A percentile compares a stretch with the other conserved stretches of the same genome.
Evolutionary conservation across 371 early-diverging fungal species (phyloP).

Genomic region (Amoeboaphelidium protococcarum): DNA sequence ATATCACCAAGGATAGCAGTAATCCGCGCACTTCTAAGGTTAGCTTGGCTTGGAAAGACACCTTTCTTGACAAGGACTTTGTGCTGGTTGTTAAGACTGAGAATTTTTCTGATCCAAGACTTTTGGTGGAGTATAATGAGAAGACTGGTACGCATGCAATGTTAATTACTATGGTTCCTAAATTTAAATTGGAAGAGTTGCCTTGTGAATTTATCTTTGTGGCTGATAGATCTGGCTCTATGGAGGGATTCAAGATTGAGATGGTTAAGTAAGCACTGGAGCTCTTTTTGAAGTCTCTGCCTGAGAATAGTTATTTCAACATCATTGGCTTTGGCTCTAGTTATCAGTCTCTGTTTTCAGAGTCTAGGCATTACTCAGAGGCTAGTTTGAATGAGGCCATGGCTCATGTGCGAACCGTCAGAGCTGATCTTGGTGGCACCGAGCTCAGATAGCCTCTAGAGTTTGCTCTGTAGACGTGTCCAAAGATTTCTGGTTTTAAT

Average conservation of each 20-base stretch:
- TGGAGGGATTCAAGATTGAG: conserved; percentile 5
- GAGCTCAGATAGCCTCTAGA: conserved; percentile 13
- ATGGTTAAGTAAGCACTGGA: conserved; percentile 5
- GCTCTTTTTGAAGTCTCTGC: conserved; percentile 15
- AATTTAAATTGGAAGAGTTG: conserved; percentile 12
- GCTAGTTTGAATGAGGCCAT: conserved; percentile 9
- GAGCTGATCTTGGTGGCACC: conserved; percentile 18
- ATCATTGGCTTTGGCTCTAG: conserved; percentile 17
- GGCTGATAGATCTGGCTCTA: conserved; percentile 14
- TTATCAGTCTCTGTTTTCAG: conserved; percentile 11
- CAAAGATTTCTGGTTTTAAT: conserved; percentile 12
- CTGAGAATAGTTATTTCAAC: conserved; percentile 14
- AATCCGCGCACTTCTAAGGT: conserved; percentile 4
- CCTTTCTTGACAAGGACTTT: conserved; percentile 9
- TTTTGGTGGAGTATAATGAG: conserved; percentile 13
- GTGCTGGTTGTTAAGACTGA: conserved; percentile 9
- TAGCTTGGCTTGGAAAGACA: conserved; percentile 2
- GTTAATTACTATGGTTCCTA: conserved; percentile 16
- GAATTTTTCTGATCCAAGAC: conserved; percentile 8
- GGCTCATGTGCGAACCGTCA: conserved; percentile 5
- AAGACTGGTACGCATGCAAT: conserved; percentile 10
- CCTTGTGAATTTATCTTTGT: conserved; percentile 17
- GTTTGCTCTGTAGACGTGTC: conserved; percentile 7
- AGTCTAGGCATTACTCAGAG: conserved; percentile 9
- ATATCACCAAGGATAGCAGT: conserved; percentile 4